These are phyloP conservation scores for Auricularia sp. DNA, from an alignment of 768 basidiomycete species.

Conservation along the genomic window DNA sequence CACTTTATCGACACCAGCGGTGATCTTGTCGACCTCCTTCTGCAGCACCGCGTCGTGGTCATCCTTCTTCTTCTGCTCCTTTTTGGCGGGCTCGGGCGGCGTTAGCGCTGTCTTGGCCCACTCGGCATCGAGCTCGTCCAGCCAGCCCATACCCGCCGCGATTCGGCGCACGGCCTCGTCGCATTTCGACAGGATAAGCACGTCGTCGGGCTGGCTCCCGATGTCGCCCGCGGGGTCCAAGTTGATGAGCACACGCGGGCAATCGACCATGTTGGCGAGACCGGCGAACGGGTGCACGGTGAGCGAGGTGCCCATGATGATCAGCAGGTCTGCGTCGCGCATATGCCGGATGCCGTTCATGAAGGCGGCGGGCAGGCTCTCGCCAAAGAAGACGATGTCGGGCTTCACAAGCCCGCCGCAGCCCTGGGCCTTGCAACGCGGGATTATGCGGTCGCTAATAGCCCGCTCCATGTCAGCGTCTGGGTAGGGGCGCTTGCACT, in stretches of 20 bases:
- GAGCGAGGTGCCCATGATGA: slow-evolving; percentile 86
- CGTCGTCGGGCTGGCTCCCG: slow-evolving; percentile 41
- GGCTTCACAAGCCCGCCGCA: slow-evolving; percentile 79
- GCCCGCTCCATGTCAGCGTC: slow-evolving; percentile 56
- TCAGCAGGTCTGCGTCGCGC: slow-evolving; percentile 66
- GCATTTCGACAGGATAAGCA: slow-evolving; percentile 58
- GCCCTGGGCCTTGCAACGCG: slow-evolving; percentile 40
- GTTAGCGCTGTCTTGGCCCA: slow-evolving; percentile 44
- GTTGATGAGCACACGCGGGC: slow-evolving; percentile 84
- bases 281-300: slow-evolving; percentile 82
- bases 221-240: slow-evolving; percentile 70
- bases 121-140: slow-evolving; percentile 41
- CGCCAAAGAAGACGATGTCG: slow-evolving; percentile 93
- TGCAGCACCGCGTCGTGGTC: slow-evolving; percentile 11
- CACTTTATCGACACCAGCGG: slow-evolving; percentile 21
- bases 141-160: slow-evolving; percentile 65
- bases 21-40: slow-evolving; percentile 25
- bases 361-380: slow-evolving; percentile 38
- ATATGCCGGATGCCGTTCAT: slow-evolving; percentile 19
- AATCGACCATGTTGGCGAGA: slow-evolving; percentile 49
- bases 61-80: slow-evolving; percentile 4
- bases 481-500: slow-evolving; percentile 51
- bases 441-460: slow-evolving; percentile 51
- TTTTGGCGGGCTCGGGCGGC: slow-evolving; percentile 5
- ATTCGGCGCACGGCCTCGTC: slow-evolving; percentile 56